A percentile compares a stretch with the other conserved stretches of the same genome.
Conservation (phyloP, 1,284 basidiomycete genomes). For the Ceratobasidium sp. region DNA sequence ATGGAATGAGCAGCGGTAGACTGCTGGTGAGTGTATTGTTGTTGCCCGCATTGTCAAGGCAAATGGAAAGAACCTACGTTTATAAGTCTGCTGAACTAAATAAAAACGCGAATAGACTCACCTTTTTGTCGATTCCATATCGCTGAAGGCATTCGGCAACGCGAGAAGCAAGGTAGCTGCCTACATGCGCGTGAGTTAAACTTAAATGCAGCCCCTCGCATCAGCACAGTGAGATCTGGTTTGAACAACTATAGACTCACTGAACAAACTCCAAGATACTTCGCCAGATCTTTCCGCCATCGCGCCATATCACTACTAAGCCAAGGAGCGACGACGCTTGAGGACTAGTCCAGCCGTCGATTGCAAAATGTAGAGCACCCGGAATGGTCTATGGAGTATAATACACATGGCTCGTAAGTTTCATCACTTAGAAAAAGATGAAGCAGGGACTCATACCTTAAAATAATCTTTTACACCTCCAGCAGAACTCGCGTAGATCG, state of each 20-base stretch:
- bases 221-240: no score
- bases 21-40: slow-evolving; percentile 12
- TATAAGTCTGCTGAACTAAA: not conserved
- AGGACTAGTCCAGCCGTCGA: slow-evolving; percentile 33
- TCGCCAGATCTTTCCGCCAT: not conserved
- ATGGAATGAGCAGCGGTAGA: no score
- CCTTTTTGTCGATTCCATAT: slow-evolving; percentile 34
- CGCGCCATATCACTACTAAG: slow-evolving; percentile 3
- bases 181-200: slow-evolving; percentile 27
- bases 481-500: not conserved
- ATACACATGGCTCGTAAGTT: not conserved
- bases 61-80: slow-evolving; percentile 8
- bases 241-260: not conserved
- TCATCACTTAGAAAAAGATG: not conserved
- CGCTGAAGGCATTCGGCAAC: slow-evolving; percentile 12
- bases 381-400: not conserved
- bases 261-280: slow-evolving; percentile 16
- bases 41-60: slow-evolving; percentile 24
- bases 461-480: not conserved
- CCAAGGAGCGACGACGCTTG: slow-evolving; percentile 8
- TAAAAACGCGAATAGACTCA: not conserved
- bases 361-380: slow-evolving; percentile 14
- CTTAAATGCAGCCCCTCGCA: not conserved
- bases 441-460: not conserved
- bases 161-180: slow-evolving; percentile 7